These are phyloP conservation scores for Beta corolliflora DNA, from an alignment of 179 eudicot species.

Conservation along the genomic window DNA sequence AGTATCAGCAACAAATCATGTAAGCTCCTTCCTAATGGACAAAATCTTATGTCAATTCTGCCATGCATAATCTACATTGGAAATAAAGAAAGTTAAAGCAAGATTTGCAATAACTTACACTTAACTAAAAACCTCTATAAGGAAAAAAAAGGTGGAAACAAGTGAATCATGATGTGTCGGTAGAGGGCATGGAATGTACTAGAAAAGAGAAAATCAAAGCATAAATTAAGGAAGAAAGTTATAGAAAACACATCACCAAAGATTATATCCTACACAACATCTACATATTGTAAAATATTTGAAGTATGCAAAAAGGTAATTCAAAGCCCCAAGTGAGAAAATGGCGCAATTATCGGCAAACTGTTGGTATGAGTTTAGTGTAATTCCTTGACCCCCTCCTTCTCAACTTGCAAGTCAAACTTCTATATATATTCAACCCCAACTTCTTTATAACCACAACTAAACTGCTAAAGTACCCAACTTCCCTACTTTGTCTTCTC, in stretches of 20 bases:
- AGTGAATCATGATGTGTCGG: slow-evolving; percentile 28
- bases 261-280: neutral
- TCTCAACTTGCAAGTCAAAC: slow-evolving; percentile 13
- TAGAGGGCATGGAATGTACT: too few species aligned
- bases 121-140: neutral
- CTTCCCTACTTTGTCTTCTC: neutral
- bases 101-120: neutral
- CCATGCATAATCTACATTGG: neutral
- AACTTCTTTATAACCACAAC: neutral
- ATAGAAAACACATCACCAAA: neutral
- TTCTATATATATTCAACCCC: slow-evolving; percentile 22
- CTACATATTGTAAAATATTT: neutral
- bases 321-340: slow-evolving; percentile 8
- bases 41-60: neutral
- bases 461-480: neutral
- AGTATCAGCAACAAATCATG: too few species aligned
- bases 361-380: slow-evolving; percentile 2
- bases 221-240: slow-evolving; percentile 19
- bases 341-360: slow-evolving; percentile 35
- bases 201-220: neutral
- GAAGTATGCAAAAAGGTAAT: neutral
- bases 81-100: neutral
- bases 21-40: neutral
- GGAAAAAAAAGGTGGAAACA: neutral
- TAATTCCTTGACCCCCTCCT: neutral